Base-by-base conservation (phyloP, 2,329 filamentous ascomycete species). In the Aspergillus hortae region DNA sequence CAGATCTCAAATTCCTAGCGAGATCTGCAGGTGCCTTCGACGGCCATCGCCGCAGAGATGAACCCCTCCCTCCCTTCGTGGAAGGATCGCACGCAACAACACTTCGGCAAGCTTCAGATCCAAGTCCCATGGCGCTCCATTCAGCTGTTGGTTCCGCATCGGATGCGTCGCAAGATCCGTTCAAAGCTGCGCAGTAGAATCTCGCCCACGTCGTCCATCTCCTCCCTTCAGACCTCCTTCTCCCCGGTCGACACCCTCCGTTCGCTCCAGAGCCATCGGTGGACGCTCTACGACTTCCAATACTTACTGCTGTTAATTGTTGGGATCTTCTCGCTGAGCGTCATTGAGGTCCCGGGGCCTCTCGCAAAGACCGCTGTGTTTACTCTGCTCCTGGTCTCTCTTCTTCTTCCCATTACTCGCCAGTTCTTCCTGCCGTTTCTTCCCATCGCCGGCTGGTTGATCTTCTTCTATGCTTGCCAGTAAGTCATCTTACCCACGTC, bases 381-480 rank as follows among this genome's bases (percentile, higher is more conserved):
- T 12, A 79, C 86, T 1, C 77, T 83, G 48, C 79, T 92, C 55
- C 77, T 87, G 54, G 77, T 84, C 60, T 83, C 91, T 30, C 77
- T 95, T 36, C 77, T 92, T 42, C 82, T 96, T 71, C 92, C 92
- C 6, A 81, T 90, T 46, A 95, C 92, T 3, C 82, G 90, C 58
- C 92, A 97, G 70, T 95, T 96, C 71, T 90, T 96, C 68, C 78
- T 96, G 40, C 92, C 92, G 9, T 91, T 91, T 48, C 78, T 94
- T 54, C 87, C 90, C 6, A 90, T 95, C 58, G 87, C 89, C 71
- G 86, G 85, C 21, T 97, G 92, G 83, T 79, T 96, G 38, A 77
- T 96, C 45, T 90, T 95, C 70, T 96, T 96, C 76, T 96, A 94
- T 72, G 86, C 87, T 58, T 94, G 89, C 79, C 88, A 92, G 90